Conservation (phyloP, 495 filamentous ascomycete genomes). For the Mytilinidion resinicola region DNA sequence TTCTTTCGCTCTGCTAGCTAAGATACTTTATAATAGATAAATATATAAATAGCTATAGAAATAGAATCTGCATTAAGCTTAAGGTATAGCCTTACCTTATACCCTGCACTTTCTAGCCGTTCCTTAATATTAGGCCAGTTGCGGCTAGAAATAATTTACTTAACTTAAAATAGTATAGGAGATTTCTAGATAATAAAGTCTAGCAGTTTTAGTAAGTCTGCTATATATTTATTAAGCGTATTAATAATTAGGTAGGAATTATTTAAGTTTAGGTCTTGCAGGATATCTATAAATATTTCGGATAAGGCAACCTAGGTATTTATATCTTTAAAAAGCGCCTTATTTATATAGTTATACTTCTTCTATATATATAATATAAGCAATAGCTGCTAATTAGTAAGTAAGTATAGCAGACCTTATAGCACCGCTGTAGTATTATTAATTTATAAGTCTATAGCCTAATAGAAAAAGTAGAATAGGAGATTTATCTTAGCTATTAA, state of each 20-base stretch:
- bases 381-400: too few species aligned
- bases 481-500: neutral
- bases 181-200: neutral
- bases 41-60: constrained; percentile 27
- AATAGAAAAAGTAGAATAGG: neutral
- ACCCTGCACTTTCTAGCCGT: neutral
- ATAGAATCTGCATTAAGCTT: neutral
- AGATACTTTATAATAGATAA: constrained; percentile 23
- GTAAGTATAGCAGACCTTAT: neutral
- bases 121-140: neutral
- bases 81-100: neutral
- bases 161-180: neutral
- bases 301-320: too few species aligned
- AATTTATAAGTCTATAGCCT: neutral
- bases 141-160: neutral
- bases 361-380: neutral
- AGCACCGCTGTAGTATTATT: neutral
- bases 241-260: too few species aligned
- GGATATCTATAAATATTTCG: too few species aligned
- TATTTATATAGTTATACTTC: neutral
- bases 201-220: neutral
- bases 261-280: too few species aligned
- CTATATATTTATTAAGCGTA: too few species aligned
- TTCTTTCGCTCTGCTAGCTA: constrained; percentile 14
- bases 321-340: neutral